Evolutionary conservation across 2,329 filamentous ascomycete genomes (phyloP).

Genomic region (Talaromyces sp.): DNA sequence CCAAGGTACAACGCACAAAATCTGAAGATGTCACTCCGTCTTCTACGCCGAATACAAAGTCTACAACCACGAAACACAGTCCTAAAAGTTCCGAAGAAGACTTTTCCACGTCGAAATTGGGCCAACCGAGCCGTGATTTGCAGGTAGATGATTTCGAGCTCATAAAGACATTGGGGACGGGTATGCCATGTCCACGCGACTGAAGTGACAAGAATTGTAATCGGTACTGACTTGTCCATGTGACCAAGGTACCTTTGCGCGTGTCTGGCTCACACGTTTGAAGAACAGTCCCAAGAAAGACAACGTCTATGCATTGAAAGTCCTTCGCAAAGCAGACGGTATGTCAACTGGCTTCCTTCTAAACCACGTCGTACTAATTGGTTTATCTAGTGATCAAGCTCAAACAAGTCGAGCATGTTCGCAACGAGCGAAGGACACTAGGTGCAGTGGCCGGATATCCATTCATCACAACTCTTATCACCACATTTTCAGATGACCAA

Average conservation of each 20-base stretch:
- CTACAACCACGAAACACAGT: constrained; percentile 28
- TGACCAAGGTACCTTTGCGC: constrained; percentile 48
- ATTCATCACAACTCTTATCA: constrained; percentile 62
- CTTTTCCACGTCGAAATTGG: constrained; percentile 21
- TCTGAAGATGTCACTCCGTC: constrained; percentile 17
- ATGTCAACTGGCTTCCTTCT: constrained; percentile 16
- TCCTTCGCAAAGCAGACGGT: constrained; percentile 51
- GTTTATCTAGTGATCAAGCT: constrained; percentile 50
- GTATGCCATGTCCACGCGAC: constrained; percentile 27
- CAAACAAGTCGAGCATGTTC: constrained; percentile 66
- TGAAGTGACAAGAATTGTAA: not conserved
- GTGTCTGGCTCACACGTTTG: constrained; percentile 48
- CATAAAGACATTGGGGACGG: constrained; percentile 49
- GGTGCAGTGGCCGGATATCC: constrained; percentile 61
- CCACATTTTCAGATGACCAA: constrained; percentile 61
- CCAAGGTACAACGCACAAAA: constrained; percentile 19
- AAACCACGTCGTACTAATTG: constrained; percentile 4
- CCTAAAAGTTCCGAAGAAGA: constrained; percentile 16
- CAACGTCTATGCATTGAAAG: constrained; percentile 48
- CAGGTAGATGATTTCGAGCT: constrained; percentile 45
- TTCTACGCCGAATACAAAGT: not conserved
- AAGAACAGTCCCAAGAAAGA: constrained; percentile 30
- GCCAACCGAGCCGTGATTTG: constrained; percentile 25
- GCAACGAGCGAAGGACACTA: constrained; percentile 63
- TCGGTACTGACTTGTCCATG: constrained; percentile 14